A percentile compares a stretch with the other conserved stretches of the same genome.
These are phyloP conservation scores for Diaporthe destruens DNA, from an alignment of 2,329 filamentous ascomycete species.

Conservation along the genomic window DNA sequence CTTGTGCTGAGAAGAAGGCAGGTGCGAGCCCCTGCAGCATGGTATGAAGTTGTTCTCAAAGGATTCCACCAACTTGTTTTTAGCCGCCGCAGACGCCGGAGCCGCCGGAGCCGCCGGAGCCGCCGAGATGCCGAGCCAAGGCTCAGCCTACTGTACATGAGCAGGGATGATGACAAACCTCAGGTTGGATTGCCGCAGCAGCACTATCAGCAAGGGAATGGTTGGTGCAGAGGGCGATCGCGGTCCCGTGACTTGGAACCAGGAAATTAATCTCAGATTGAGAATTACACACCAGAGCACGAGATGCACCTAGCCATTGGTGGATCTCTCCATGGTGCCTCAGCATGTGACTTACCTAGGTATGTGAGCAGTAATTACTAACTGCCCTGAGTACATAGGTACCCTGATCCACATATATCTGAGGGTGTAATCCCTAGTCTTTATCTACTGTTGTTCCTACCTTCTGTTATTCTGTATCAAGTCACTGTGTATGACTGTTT, in stretches of 20 bases:
- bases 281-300: neutral
- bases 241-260: neutral
- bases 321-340: no score
- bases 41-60: constrained; percentile 35
- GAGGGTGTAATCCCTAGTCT: no score
- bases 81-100: constrained; percentile 10
- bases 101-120: neutral
- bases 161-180: neutral
- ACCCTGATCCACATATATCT: no score
- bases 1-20: constrained; percentile 27
- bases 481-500: no score
- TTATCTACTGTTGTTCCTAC: no score
- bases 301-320: neutral
- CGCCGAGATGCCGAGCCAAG: constrained; percentile 15
- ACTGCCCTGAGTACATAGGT: no score
- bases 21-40: constrained; percentile 21
- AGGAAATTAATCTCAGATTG: no score
- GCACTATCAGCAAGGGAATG: neutral
- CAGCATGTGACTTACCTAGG: neutral
- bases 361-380: neutral
- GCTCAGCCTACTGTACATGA: neutral
- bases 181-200: neutral
- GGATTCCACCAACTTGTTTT: constrained; percentile 13
- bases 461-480: no score
- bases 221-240: neutral